A percentile compares a stretch with the other conserved stretches of the same genome.
phyloP scores from a whole-genome alignment of 1,284 basidiomycete genomes.

The Ustilago shanxiensis region DNA sequence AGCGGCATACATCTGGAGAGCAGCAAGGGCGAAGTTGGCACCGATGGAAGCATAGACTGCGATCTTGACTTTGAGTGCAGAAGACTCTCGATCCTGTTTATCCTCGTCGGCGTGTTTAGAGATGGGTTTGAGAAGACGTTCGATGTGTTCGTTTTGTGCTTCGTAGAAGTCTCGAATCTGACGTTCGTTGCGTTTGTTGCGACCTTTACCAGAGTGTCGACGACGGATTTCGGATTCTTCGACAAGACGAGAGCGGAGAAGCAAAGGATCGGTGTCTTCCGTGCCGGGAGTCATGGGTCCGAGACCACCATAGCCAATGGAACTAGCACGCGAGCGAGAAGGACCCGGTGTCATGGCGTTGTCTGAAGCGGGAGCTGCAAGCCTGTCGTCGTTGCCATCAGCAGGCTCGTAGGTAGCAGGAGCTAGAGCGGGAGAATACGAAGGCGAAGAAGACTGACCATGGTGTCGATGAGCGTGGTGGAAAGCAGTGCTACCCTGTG shows the following conservation, averaged over 20 bases:
- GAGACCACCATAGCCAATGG: conserved; percentile 31
- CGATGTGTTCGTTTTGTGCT: conserved; percentile 89
- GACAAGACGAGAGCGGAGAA: conserved; percentile 70
- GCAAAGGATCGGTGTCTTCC: conserved; percentile 71
- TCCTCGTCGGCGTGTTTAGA: conserved; percentile 84
- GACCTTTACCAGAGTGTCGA: conserved; percentile 68
- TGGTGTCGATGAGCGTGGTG: conserved; percentile 48
- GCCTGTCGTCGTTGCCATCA: conserved; percentile 1
- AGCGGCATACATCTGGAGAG: conserved; percentile 78
- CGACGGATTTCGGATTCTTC: conserved; percentile 69
- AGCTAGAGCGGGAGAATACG: conserved; percentile 1
- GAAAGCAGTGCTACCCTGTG: conserved; percentile 47
- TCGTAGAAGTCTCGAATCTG: conserved; percentile 80
- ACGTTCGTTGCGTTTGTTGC: conserved; percentile 68
- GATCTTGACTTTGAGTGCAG: conserved; percentile 76
- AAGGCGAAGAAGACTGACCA: conserved; percentile 26
- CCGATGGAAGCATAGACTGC: conserved; percentile 85
- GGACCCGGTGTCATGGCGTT: conserved; percentile 6
- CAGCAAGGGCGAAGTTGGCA: conserved; percentile 76
- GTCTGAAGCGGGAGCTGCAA: conserved; percentile 8
- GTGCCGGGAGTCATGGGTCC: conserved; percentile 24
- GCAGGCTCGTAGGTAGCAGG: background rate
- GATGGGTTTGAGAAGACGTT: conserved; percentile 86
- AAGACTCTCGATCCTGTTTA: conserved; percentile 76
- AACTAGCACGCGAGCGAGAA: conserved; percentile 44